Percentiles rank a stretch among this genome's conserved stretches.
These are phyloP conservation scores for Candida anglica DNA, from an alignment of 805 yeast species.

Conservation along the genomic window DNA sequence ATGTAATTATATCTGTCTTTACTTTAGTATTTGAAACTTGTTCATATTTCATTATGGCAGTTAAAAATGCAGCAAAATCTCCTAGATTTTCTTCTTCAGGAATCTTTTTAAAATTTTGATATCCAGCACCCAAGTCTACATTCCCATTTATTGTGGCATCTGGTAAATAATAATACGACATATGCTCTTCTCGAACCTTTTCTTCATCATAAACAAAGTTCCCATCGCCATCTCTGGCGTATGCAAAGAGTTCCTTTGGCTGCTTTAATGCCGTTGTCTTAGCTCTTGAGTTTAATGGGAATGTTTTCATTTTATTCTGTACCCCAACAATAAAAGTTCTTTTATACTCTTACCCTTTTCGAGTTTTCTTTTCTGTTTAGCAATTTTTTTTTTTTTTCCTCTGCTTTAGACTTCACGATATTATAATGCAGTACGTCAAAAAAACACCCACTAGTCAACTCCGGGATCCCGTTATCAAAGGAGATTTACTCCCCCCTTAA, in stretches of 20 bases:
- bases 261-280: constrained; percentile 70
- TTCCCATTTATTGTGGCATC: constrained; percentile 59
- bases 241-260: constrained; percentile 78
- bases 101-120: constrained; percentile 50
- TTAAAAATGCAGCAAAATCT: constrained; percentile 54
- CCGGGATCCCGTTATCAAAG: too few species aligned
- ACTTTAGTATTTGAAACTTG: constrained; percentile 34
- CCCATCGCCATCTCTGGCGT: constrained; percentile 57
- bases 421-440: too few species aligned
- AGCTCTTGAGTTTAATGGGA: constrained; percentile 47
- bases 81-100: constrained; percentile 54
- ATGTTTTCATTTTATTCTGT: constrained; percentile 22
- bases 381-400: background rate
- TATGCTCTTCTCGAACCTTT: constrained; percentile 44
- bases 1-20: constrained; percentile 68
- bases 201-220: constrained; percentile 33
- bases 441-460: too few species aligned
- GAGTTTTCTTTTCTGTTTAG: background rate
- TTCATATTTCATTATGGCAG: constrained; percentile 57
- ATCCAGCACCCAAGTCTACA: constrained; percentile 65
- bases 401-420: too few species aligned
- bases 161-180: constrained; percentile 79
- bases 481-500: too few species aligned
- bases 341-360: background rate
- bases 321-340: too few species aligned